Evolutionary conservation across 805 yeast species (phyloP).

Genomic region (Brettanomyces custersianus): DNA sequence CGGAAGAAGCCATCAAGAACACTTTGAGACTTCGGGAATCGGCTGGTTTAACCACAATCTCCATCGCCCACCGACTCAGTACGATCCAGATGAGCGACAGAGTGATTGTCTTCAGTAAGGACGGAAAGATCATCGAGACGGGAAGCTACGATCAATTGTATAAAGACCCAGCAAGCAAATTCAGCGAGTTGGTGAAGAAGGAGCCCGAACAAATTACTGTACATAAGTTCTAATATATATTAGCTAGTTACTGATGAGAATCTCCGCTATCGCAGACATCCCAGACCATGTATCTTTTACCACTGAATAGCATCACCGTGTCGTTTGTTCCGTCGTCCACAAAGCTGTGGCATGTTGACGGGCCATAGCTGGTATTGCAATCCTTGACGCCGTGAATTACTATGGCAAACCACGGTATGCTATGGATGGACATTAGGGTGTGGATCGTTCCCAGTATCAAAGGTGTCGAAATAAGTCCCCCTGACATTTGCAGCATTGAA

Average conservation of each 20-base stretch:
- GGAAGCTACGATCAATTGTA: slow-evolving; percentile 51
- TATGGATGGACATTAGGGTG: neutral
- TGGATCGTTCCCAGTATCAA: slow-evolving; percentile 3
- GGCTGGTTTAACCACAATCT: slow-evolving; percentile 63
- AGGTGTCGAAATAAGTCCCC: slow-evolving; percentile 13
- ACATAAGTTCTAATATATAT: neutral
- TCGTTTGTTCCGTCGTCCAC: slow-evolving; percentile 23
- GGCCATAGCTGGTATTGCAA: slow-evolving; percentile 18
- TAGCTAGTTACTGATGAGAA: slow-evolving; percentile 10
- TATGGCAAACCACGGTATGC: slow-evolving; percentile 17
- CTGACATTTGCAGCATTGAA: slow-evolving; percentile 9
- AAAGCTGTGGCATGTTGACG: slow-evolving; percentile 19
- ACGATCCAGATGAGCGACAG: slow-evolving; percentile 79
- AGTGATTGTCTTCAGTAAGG: slow-evolving; percentile 62
- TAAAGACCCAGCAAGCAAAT: slow-evolving; percentile 33
- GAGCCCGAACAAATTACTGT: slow-evolving; percentile 18
- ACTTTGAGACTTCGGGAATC: slow-evolving; percentile 50
- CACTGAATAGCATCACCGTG: slow-evolving; percentile 12
- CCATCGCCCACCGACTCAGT: slow-evolving; percentile 86
- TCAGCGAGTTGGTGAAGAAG: slow-evolving; percentile 33
- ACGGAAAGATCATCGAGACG: slow-evolving; percentile 67
- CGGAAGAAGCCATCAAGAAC: slow-evolving; percentile 76
- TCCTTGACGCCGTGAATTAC: slow-evolving; percentile 22
- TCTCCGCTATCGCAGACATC: slow-evolving; percentile 22
- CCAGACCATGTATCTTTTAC: slow-evolving; percentile 18